Base-by-base conservation (phyloP, 352 stramenopile genomes). In the Globisporangium barbulae region DNA sequence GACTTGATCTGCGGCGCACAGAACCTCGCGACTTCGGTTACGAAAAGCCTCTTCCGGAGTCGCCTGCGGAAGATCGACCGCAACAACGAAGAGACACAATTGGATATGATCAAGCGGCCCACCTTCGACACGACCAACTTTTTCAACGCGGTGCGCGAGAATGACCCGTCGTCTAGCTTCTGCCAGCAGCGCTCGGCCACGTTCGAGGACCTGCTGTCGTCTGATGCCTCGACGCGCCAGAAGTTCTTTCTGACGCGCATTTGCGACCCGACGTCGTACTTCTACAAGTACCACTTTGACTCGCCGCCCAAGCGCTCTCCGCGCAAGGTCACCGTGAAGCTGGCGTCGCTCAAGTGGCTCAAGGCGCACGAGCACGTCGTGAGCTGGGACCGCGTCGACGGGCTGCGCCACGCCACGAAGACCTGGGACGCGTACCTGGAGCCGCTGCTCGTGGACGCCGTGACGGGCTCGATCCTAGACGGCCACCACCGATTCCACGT, bases 211-310 rank as follows among this genome's bases (percentile, higher is more conserved):
- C 64, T 95, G 53, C 68, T 95, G 30, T 88, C 82, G 30, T 79
- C 75, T 44, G 78, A 88, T 53, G 79, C 76, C 6, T 73, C 74
- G 28, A 70, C 70, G 35, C 81, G 82, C 17, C 72, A 92, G 60
- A 91, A 90, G 49, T 95, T 95, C 69, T 93, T 90, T 64, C 66
- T 89, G 45, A 93, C 85, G 56, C 87, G 87, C 58, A 85, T 95
- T 42, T 81, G 81, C 33, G 87, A 95, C 53, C 87, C 87, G n/a
- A 95, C 87, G 39, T 95, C 87, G 45, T 95, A 95, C 69, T 95
- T 95, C 28, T 95, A 90, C 87, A 95, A 95, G 72, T 95, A 90
- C 76, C 84, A 85, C 64, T 91, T 95, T 47, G 82, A 93, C 53
- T 78, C 81, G 44, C 77, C 65, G 22, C 82, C 76, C 19, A 75